These are phyloP conservation scores for Bromus sterilis DNA, from an alignment of 176 grass and related monocot species.

Conservation along the genomic window DNA sequence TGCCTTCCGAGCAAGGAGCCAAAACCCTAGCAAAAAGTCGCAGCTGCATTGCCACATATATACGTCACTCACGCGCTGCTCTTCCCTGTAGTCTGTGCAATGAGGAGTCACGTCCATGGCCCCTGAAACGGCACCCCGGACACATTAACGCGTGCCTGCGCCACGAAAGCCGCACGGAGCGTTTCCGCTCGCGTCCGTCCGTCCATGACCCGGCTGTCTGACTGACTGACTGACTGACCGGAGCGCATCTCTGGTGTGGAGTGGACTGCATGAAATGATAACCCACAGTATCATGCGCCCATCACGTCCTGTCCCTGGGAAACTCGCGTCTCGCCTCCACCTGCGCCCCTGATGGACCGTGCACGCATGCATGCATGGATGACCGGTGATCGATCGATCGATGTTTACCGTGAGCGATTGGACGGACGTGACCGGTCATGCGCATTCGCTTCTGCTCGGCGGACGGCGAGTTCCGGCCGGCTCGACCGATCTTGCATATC, in stretches of 20 bases:
- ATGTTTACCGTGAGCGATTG: background rate
- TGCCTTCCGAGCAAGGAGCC: background rate
- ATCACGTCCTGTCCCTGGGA: slow-evolving; percentile 1
- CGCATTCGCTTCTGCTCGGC: background rate
- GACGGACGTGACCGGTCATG: background rate
- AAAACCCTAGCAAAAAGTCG: background rate
- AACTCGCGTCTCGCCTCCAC: too few relatives aligned
- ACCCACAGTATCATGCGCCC: slow-evolving; percentile 11
- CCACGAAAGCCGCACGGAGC: background rate
- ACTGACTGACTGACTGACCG: background rate
- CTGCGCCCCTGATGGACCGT: background rate
- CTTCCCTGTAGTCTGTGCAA: background rate
- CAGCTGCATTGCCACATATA: background rate
- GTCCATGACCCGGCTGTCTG: background rate
- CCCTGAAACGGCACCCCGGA: background rate
- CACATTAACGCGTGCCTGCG: background rate
- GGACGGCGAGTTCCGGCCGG: background rate
- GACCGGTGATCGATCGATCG: background rate
- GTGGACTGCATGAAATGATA: background rate
- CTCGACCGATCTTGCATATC: background rate
- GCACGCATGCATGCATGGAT: background rate
- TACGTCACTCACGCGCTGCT: background rate
- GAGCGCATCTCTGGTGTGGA: background rate
- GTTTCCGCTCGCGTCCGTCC: background rate
- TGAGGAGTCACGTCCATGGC: background rate